phyloP scores from a whole-genome alignment of 2,329 filamentous ascomycete species.

The Sarocladium brachiariae region DNA sequence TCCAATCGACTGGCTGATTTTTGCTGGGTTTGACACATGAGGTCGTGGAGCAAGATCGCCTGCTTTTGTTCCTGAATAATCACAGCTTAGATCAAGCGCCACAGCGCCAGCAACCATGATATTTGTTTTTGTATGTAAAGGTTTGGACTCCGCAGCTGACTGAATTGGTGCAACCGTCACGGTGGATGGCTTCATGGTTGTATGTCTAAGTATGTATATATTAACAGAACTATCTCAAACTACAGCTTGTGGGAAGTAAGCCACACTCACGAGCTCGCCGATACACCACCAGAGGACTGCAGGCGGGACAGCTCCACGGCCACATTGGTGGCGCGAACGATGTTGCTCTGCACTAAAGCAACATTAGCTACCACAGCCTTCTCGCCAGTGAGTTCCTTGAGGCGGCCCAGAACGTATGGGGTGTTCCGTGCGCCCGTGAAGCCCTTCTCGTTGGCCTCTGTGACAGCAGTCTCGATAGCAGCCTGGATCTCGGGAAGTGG shows the following conservation, averaged over 20 bases:
- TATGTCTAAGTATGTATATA: conserved; percentile 17
- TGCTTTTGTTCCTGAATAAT: conserved; percentile 43
- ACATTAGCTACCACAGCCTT: conserved; percentile 69
- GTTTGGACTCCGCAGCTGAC: conserved; percentile 13
- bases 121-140: conserved; percentile 37
- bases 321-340: conserved; percentile 47
- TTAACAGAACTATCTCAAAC: conserved; percentile 25
- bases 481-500: conserved; percentile 63
- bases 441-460: conserved; percentile 57
- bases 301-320: conserved; percentile 46
- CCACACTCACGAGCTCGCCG: conserved; percentile 30
- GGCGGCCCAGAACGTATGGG: conserved; percentile 71
- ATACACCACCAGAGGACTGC: conserved; percentile 24
- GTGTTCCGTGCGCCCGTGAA: conserved; percentile 72
- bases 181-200: neutral
- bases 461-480: conserved; percentile 61
- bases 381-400: conserved; percentile 69
- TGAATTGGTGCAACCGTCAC: neutral
- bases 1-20: conserved; percentile 75
- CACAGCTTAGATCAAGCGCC: conserved; percentile 80
- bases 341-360: conserved; percentile 49
- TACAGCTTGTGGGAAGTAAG: conserved; percentile 12
- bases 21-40: conserved; percentile 80
- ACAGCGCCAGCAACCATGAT: conserved; percentile 88
- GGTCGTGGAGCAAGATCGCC: conserved; percentile 38